Evolutionary conservation across 257 asterid genomes (phyloP).

Genomic region (Salvia hispanica): DNA sequence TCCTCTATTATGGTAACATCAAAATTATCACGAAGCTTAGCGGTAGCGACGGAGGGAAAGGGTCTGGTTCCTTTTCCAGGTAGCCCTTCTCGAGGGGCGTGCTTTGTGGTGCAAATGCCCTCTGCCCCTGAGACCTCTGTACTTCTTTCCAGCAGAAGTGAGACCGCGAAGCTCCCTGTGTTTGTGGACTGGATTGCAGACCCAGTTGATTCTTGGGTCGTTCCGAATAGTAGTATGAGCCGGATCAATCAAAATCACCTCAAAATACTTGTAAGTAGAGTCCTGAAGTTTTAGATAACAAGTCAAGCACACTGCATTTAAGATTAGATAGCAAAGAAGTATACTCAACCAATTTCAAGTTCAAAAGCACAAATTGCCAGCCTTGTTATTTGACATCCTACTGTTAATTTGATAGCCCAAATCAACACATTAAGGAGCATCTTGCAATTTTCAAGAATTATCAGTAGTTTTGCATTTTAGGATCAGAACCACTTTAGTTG

Average conservation of each 20-base stretch:
- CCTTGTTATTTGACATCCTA: background rate
- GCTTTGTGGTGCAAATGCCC: constrained; percentile 33
- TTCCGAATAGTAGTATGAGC: constrained; percentile 30
- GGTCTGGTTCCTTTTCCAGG: constrained; percentile 33
- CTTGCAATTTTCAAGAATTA: background rate
- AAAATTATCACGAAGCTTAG: constrained; percentile 22
- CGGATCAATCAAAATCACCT: constrained; percentile 31
- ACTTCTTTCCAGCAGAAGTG: constrained; percentile 35
- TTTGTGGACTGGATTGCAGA: constrained; percentile 31
- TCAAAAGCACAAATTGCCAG: background rate
- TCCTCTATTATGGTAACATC: constrained; percentile 7
- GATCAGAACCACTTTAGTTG: background rate
- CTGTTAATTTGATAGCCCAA: background rate
- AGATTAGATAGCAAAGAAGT: background rate
- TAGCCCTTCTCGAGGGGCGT: constrained; percentile 32
- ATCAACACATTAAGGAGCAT: background rate
- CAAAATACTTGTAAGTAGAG: constrained; percentile 33
- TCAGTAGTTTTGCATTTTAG: background rate
- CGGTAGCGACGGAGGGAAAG: constrained; percentile 33
- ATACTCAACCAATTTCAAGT: background rate
- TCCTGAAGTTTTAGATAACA: constrained; percentile 18
- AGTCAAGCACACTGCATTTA: background rate
- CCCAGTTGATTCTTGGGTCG: constrained; percentile 35
- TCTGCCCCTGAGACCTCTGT: constrained; percentile 32
- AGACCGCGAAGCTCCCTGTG: constrained; percentile 32